Conservation (phyloP, 2,329 filamentous ascomycete genomes). For the Colletotrichum sp. region DNA sequence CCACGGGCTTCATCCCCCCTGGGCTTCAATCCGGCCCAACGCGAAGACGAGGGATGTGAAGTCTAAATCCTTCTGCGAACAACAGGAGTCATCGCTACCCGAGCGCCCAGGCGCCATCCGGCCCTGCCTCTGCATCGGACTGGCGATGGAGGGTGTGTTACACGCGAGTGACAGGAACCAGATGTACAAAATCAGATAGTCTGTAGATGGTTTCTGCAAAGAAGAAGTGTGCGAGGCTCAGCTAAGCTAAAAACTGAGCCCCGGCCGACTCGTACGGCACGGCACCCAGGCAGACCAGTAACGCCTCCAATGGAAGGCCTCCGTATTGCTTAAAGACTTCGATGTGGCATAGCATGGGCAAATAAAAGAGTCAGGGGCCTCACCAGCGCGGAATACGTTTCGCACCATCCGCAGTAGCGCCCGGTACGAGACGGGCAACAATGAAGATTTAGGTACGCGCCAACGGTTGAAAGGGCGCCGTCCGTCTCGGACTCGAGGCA, state of each 20-base stretch:
- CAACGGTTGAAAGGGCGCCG: neutral
- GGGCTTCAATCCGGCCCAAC: neutral
- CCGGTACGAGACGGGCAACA: neutral
- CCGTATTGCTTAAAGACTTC: neutral
- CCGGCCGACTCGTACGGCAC: neutral
- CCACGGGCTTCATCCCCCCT: neutral
- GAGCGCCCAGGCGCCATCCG: neutral
- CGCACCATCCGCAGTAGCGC: neutral
- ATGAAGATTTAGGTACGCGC: neutral
- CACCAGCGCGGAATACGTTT: neutral
- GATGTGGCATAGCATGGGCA: neutral
- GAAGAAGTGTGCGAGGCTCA: neutral
- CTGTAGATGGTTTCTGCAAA: neutral
- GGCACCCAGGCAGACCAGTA: neutral
- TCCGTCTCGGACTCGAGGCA: neutral
- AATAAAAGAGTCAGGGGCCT: neutral
- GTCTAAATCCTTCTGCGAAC: neutral
- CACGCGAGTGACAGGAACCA: conserved; percentile 4
- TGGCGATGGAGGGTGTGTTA: neutral
- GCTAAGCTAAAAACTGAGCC: neutral
- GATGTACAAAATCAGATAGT: neutral
- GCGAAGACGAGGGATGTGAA: conserved; percentile 8
- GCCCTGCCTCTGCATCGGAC: neutral
- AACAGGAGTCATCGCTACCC: neutral
- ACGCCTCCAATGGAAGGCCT: neutral